Evolutionary conservation across 345 rosid species (phyloP).

Genomic region (Heritiera fomes): DNA sequence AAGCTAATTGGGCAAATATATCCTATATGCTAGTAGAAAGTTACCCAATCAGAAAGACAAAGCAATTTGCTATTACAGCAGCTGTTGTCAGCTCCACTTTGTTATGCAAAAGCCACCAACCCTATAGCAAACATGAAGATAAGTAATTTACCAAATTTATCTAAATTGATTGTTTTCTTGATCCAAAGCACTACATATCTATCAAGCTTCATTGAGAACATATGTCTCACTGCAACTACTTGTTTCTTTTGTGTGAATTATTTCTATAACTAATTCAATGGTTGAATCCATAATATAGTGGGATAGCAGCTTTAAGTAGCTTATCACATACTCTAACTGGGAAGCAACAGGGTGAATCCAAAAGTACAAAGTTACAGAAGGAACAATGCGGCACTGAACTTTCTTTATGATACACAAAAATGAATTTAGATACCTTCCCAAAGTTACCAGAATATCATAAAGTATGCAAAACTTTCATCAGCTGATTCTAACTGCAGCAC

Average conservation of each 20-base stretch:
- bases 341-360: background rate
- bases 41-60: conserved; percentile 79
- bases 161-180: background rate
- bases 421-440: background rate
- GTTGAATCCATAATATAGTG: background rate
- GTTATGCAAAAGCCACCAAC: conserved; percentile 94
- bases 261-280: background rate
- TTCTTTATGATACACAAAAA: background rate
- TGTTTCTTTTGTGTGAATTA: background rate
- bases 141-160: conserved; percentile 10
- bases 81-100: conserved; percentile 63
- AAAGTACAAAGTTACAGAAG: background rate
- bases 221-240: background rate
- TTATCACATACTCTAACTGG: background rate
- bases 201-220: background rate
- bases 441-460: background rate
- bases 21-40: conserved; percentile 20
- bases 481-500: background rate
- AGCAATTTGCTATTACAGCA: conserved; percentile 56
- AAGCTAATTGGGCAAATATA: background rate
- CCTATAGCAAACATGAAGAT: conserved; percentile 44
- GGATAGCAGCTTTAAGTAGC: background rate
- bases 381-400: background rate
- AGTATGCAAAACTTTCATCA: background rate
- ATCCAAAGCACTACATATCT: background rate